Evolutionary conservation across 805 yeast genomes (phyloP).

Genomic region (Candida caryicola): DNA sequence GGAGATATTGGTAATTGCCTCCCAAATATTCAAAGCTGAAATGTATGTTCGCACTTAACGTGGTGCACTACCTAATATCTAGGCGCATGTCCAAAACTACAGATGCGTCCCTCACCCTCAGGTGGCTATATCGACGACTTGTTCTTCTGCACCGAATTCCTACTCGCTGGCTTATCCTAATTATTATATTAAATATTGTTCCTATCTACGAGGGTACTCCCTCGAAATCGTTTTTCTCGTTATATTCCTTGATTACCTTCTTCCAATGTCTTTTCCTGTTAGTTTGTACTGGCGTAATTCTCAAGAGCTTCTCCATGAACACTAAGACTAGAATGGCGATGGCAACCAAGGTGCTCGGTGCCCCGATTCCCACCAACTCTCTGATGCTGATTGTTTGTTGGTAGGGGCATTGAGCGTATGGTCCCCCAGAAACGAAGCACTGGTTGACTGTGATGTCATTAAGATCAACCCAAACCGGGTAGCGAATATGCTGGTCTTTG

Average conservation of each 20-base stretch:
- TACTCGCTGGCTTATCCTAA: background rate
- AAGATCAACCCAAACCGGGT: slow-evolving; percentile 72
- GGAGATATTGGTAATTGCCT: background rate
- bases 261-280: slow-evolving; percentile 63
- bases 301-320: slow-evolving; percentile 49
- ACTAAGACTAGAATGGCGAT: slow-evolving; percentile 51
- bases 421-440: slow-evolving; percentile 88
- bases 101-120: too few relatives aligned
- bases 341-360: slow-evolving; percentile 65
- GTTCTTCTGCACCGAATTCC: background rate
- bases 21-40: background rate
- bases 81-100: too few relatives aligned
- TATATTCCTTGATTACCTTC: slow-evolving; percentile 54
- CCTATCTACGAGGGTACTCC: slow-evolving; percentile 80
- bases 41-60: too few relatives aligned
- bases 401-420: slow-evolving; percentile 77
- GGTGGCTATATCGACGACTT: too few relatives aligned
- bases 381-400: slow-evolving; percentile 50
- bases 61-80: background rate
- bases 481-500: slow-evolving; percentile 18
- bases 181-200: too few relatives aligned
- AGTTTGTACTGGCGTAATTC: slow-evolving; percentile 65
- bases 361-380: slow-evolving; percentile 59
- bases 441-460: slow-evolving; percentile 70
- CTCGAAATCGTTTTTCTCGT: slow-evolving; percentile 65